Evolutionary conservation across 1,284 basidiomycete species (phyloP).

Genomic region (Ustilago xerochloae): DNA sequence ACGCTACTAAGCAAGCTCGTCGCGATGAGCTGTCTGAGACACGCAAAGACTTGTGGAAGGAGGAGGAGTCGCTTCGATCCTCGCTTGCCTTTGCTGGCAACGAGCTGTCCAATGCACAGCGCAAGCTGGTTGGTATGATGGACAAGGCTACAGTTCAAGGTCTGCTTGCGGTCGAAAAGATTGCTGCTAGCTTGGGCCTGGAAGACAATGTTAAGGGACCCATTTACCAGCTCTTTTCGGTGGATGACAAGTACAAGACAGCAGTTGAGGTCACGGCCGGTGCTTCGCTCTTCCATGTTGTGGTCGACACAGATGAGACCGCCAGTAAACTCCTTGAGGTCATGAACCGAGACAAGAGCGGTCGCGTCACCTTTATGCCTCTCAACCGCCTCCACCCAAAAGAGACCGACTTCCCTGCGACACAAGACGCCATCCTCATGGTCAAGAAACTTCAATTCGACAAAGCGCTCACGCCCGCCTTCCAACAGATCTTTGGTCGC

Average conservation of each 20-base stretch:
- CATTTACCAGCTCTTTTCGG: constrained; percentile 90
- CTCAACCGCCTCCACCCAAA: constrained; percentile 93
- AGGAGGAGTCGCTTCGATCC: constrained; percentile 79
- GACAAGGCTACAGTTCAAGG: constrained; percentile 87
- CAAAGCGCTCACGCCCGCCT: constrained; percentile 79
- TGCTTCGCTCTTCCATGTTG: constrained; percentile 94
- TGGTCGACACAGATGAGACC: constrained; percentile 94
- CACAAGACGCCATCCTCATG: constrained; percentile 82
- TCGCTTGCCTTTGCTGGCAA: constrained; percentile 79
- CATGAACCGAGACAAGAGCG: constrained; percentile 90
- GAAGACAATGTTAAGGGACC: constrained; percentile 84
- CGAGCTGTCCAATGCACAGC: constrained; percentile 84
- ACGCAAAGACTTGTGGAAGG: constrained; percentile 75
- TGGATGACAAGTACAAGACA: constrained; percentile 90
- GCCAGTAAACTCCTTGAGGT: constrained; percentile 86
- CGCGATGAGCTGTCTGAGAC: constrained; percentile 66
- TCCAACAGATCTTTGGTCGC: constrained; percentile 98
- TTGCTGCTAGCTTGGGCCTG: constrained; percentile 79
- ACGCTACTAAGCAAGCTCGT: constrained; percentile 58
- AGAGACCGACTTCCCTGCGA: constrained; percentile 74
- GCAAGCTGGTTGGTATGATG: constrained; percentile 88
- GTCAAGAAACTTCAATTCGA: constrained; percentile 84
- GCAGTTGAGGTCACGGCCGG: constrained; percentile 95
- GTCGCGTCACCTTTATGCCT: constrained; percentile 97
- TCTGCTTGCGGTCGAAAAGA: constrained; percentile 82